Conservation (phyloP, 108 stramenopile genomes). For the Nitzschia sp. region DNA sequence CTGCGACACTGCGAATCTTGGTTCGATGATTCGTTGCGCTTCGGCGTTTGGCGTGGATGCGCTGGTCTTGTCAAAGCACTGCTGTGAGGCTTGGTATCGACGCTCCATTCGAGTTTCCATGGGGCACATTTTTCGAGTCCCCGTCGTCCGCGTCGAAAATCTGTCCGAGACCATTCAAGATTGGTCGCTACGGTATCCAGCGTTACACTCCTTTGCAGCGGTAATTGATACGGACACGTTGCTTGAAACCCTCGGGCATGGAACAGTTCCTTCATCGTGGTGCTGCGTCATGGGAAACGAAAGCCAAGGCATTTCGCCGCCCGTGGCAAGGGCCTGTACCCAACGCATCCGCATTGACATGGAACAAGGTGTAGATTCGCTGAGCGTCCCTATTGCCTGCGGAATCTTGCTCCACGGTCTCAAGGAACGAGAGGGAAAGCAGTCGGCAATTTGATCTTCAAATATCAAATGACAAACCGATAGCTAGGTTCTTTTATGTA, state of each 20-base stretch:
- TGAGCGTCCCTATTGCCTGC: conserved; percentile 68
- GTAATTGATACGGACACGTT: conserved; percentile 55
- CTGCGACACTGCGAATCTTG: conserved; percentile 78
- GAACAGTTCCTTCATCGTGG: conserved; percentile 47
- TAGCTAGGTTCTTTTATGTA: no score
- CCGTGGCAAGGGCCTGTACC: conserved; percentile 51
- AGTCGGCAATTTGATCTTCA: no score
- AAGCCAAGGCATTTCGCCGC: conserved; percentile 62
- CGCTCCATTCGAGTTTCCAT: conserved; percentile 71
- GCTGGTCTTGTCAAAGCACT: conserved; percentile 70
- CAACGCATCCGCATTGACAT: conserved; percentile 58
- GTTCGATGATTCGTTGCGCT: conserved; percentile 71
- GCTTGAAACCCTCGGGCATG: conserved; percentile 24
- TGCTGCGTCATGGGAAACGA: conserved; percentile 79
- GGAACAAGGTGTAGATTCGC: conserved; percentile 64
- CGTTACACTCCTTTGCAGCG: conserved; percentile 54
- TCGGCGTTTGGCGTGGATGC: conserved; percentile 74
- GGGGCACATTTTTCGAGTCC: conserved; percentile 74
- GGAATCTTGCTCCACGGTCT: conserved; percentile 79
- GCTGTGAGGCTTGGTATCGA: conserved; percentile 80
- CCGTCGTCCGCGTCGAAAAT: conserved; percentile 57
- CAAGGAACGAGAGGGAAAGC: conserved; percentile 36
- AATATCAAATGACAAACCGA: no score
- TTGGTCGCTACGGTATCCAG: conserved; percentile 12
- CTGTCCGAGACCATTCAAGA: conserved; percentile 32